Base-by-base conservation (phyloP, 139 green algal species). In the Closterium sp. region DNA sequence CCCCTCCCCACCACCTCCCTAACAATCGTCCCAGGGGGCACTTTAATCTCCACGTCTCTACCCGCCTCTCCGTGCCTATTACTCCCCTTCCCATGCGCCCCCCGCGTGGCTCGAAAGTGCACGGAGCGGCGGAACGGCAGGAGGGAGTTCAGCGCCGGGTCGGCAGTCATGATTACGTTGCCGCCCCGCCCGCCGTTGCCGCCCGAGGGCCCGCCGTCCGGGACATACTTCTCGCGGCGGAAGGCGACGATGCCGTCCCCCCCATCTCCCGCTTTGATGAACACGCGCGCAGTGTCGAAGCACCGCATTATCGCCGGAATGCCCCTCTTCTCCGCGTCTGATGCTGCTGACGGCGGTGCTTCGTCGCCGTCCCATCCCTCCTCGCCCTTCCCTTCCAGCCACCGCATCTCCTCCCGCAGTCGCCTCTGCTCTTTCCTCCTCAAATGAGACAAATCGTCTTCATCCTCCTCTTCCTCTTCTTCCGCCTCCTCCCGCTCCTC, bases 181-280 rank as follows among this genome's bases (percentile, higher is more conserved):
- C 94, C 94, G 38, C 94, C 94, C 16, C 87, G 55, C 23, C 98
- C 98, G 33, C 98, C 98, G 94, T 97, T 98, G 36, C 98, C 98
- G 1, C 98, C 98, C 9, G 95, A 94, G 4, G 98, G 98, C 0
- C 97, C 97, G n/a, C 97, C 96, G 90, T 97, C 95, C 2, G 98
- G 95, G 2, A 99, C 98, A 86, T 96, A 99, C 85, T 99, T 99
- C 95, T 99, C 98, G 7, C 98, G 92, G 3, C 97, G 94, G 94
- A 99, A 99, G 0, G 98, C 97, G 0, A 99, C 97, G 87, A 97
- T 98, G 55, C 98, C 98, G 32, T 97, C 95, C 55, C 98, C 98
- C 4, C 98, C 98, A 90, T 99, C 95, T 3, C 98, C 98, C 3
- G 94, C 95, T 89, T 98, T 98, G 23, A 98, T 94, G 87, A 95